Evolutionary conservation across 139 green algal species (phyloP).

Genomic region (Chlorella sp.): DNA sequence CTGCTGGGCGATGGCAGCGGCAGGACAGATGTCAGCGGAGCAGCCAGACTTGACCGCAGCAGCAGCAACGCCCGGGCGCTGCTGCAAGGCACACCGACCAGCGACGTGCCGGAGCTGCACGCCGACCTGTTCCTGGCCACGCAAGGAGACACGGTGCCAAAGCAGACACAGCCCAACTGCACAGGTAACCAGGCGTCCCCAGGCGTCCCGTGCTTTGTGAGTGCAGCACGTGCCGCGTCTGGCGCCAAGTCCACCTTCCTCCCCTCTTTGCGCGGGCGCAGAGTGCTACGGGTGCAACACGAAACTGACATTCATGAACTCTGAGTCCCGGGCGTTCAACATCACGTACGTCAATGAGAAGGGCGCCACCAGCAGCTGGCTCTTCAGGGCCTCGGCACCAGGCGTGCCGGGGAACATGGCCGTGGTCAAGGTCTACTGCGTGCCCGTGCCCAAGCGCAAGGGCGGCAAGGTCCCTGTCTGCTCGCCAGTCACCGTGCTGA

Average conservation of each 20-base stretch:
- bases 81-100: not conserved
- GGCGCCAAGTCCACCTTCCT: no score
- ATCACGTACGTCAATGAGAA: slow-evolving; percentile 16
- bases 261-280: no score
- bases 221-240: no score
- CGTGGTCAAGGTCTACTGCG: slow-evolving; percentile 34
- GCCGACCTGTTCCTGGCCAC: slow-evolving; percentile 6
- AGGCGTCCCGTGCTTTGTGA: no score
- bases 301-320: slow-evolving; percentile 11
- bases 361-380: slow-evolving; percentile 21
- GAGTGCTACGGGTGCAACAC: slow-evolving; percentile 32
- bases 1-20: no score
- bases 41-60: not conserved
- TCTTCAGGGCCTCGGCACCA: slow-evolving; percentile 19
- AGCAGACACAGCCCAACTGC: slow-evolving; percentile 13
- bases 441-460: slow-evolving; percentile 23
- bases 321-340: slow-evolving; percentile 6
- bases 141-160: slow-evolving; percentile 1
- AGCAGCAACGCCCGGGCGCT: not conserved
- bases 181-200: no score
- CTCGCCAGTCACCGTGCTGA: slow-evolving; percentile 4
- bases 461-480: slow-evolving; percentile 6
- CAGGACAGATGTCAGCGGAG: no score
- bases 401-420: slow-evolving; percentile 4
- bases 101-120: slow-evolving; percentile 10